A percentile compares a stretch with the other conserved stretches of the same genome.
These are phyloP conservation scores for Ogataea henricii DNA, from an alignment of 805 yeast species.

Conservation along the genomic window DNA sequence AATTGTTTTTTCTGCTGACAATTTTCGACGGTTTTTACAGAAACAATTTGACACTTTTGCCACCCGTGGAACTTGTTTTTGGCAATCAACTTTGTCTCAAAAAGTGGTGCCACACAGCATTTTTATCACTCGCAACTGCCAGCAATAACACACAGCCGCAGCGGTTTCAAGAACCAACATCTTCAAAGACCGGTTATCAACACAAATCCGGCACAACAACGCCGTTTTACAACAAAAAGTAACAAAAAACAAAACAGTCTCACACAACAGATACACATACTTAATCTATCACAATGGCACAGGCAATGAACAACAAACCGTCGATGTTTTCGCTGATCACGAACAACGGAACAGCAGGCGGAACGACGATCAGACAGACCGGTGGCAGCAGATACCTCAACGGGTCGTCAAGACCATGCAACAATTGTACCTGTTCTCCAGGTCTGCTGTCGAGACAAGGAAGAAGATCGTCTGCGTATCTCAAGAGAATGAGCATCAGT, in stretches of 20 bases:
- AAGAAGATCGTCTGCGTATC: constrained; percentile 54
- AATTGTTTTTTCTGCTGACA: background rate
- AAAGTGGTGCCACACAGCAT: background rate
- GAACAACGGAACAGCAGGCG: constrained; percentile 33
- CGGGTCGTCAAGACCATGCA: constrained; percentile 50
- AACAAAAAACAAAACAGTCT: background rate
- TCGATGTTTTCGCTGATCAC: constrained; percentile 46
- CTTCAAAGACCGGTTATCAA: background rate
- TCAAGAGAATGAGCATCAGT: constrained; percentile 32
- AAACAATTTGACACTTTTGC: background rate
- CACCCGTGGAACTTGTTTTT: background rate
- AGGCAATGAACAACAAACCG: constrained; percentile 38
- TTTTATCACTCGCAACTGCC: background rate
- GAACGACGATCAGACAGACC: constrained; percentile 32
- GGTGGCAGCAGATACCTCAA: constrained; percentile 21
- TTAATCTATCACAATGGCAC: constrained; percentile 24
- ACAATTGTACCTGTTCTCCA: constrained; percentile 82
- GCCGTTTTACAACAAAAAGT: background rate
- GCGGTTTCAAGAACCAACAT: background rate
- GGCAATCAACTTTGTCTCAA: background rate
- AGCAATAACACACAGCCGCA: background rate
- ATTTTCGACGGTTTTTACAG: background rate
- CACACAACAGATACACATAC: background rate
- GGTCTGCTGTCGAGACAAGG: constrained; percentile 71
- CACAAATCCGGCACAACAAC: background rate